Base-by-base conservation (phyloP, 2,329 filamentous ascomycete species). In the Cladosporium sp. region DNA sequence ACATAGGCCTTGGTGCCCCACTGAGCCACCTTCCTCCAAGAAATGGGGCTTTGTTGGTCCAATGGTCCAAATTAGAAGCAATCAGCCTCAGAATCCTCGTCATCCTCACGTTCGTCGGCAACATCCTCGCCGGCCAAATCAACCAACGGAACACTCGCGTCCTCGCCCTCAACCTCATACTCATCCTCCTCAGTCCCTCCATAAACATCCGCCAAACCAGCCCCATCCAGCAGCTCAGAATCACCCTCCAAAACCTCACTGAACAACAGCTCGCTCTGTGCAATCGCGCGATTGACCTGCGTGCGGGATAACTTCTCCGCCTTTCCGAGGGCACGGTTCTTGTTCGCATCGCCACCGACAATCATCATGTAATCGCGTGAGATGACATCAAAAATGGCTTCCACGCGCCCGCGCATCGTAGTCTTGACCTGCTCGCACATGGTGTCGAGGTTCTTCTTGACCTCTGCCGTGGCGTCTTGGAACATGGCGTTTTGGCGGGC, bases 401-500 rank as follows among this genome's bases (percentile, higher is more conserved):
- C 71, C 1, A 70, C 61, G 33, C 68, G 68, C 3, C 72, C 70
- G 41, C 71, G 63, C 51, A 77, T 74, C 36, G 66, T 59, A 22
- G 68, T 59, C 25, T 71, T 66, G 8, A 77, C 69, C 29, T 69
- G 68, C 47, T 65, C 59, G 52, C 70, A 69, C 64, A 80, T 72
- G 1, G 47, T 32, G 0, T 66, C 53, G 1, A 83, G 65, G 9
- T 65, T 63, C 0, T 53, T 43, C 40, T 66, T 67, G 7, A 79
- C 74, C 3, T 64, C 63, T 1, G 70, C 50, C 0, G 69, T 70
- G 0, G 75, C 74, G 4, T 68, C 55, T 2, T 58, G 53, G 58
- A 82, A 83, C 78, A 83, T 83, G 1, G 53, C 57, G 9, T 66
- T 53, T 2, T 72, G 70, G 3, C 62, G 45, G 0, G 42, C 32